Evolutionary conservation across 257 asterid species (phyloP).

Genomic region (Handroanthus guayacan): DNA sequence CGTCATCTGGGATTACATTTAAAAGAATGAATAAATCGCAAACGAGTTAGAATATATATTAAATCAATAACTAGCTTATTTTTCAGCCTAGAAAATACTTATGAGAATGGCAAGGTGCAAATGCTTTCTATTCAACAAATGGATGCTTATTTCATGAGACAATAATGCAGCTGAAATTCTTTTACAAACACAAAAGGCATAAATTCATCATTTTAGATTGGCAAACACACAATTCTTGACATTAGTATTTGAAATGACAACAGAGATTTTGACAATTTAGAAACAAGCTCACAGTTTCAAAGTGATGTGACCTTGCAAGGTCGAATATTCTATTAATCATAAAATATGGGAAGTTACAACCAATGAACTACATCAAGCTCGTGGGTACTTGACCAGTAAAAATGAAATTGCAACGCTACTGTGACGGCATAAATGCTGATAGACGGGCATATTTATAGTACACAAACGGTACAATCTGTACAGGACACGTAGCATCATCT

Average conservation of each 20-base stretch:
- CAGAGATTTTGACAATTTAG: neutral
- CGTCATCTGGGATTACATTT: slow-evolving; percentile 63
- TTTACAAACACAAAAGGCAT: neutral
- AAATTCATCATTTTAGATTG: neutral
- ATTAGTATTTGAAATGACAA: neutral
- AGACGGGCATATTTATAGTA: too few relatives aligned
- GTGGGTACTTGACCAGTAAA: too few relatives aligned
- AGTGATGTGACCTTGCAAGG: too few relatives aligned
- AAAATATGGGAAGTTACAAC: too few relatives aligned
- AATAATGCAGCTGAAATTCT: neutral
- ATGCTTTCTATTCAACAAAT: neutral
- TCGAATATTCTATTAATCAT: too few relatives aligned
- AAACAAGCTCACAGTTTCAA: neutral
- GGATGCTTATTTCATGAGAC: neutral
- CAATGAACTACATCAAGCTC: too few relatives aligned
- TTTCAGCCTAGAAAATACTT: neutral
- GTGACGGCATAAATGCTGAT: too few relatives aligned
- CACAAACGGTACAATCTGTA: too few relatives aligned
- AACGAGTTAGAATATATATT: neutral
- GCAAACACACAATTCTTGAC: neutral
- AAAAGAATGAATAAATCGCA: slow-evolving; percentile 11
- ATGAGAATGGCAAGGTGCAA: neutral
- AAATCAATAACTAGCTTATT: neutral
- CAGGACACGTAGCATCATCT: too few relatives aligned
- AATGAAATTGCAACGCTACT: too few relatives aligned